Base-by-base conservation (phyloP, 1,139 yeast species). In the Yamadazyma epiphylla region DNA sequence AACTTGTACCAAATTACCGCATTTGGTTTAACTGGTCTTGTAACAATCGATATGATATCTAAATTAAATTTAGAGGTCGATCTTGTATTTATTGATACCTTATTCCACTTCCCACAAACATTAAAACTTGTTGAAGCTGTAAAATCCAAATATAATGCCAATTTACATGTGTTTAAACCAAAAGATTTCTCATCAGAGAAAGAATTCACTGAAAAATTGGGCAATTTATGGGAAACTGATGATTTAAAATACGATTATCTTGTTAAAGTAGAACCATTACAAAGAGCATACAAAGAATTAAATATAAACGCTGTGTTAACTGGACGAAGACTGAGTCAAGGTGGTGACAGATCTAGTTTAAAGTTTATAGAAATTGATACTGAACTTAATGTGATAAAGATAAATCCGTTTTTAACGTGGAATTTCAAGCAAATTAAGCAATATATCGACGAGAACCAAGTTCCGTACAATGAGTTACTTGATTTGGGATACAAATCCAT, bases 21-120 rank as follows among this genome's bases (percentile, higher is more conserved):
- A 2, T 87, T 89, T 58, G 98, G 98, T 0, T 69, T 91, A 25
- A 85, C 96, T 1, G 98, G 98, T 0, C 61, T 89, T 36, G 95
- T 83, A 15, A 88, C 91, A 10, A 66, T 86, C 21, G 96, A 89
- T 53, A 83, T 89, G 73, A 61, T 89, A 24, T 70, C 84, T n/a
- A 77, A 78, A 49, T 46, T 80, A 31, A 45, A 43, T 10, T 68
- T 70, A 43, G 70, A 79, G 1, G 70, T 86, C 8, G 95, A 88
- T 36, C 66, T 89, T 36, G 82, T 91, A 4, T 91, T 89, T 51
- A 68, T 89, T 27, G 97, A 91, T 53, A 91, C 98, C 0, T 64
- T 91, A 37, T 86, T 89, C 53, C 96, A 89, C 53, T 91, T 91
- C 65, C 87, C 91, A 9, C 97, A 91, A 56, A 91, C 98, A 0